phyloP scores from a whole-genome alignment of 1,284 basidiomycete species.

The Neolentinus lepideus region DNA sequence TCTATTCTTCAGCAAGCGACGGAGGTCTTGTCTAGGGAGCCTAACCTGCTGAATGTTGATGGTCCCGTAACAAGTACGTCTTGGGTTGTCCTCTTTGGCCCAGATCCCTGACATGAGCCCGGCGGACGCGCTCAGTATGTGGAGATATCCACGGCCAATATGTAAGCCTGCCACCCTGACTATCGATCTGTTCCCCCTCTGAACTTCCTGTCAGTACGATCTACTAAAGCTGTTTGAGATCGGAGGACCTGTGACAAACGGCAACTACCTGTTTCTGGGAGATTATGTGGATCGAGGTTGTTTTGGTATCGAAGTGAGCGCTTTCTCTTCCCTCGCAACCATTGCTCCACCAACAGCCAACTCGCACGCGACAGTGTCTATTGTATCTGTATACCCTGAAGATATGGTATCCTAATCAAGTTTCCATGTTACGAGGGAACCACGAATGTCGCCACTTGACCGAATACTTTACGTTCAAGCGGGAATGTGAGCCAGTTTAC shows the following conservation, averaged over 20 bases:
- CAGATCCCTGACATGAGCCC: neutral
- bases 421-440: constrained; percentile 91
- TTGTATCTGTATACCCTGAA: constrained; percentile 90
- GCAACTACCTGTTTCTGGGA: constrained; percentile 92
- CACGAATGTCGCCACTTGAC: constrained; percentile 97
- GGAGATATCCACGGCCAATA: constrained; percentile 99
- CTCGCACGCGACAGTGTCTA: constrained; percentile 51
- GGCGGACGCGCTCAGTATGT: constrained; percentile 53
- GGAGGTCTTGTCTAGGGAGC: constrained; percentile 71
- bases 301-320: constrained; percentile 86
- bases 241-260: constrained; percentile 85
- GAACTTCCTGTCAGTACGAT: constrained; percentile 66
- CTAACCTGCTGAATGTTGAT: constrained; percentile 82
- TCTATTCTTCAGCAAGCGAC: constrained; percentile 81
- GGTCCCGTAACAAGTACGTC: constrained; percentile 90
- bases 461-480: constrained; percentile 96
- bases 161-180: constrained; percentile 41
- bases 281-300: constrained; percentile 98
- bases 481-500: constrained; percentile 60
- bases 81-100: constrained; percentile 5
- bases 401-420: constrained; percentile 88
- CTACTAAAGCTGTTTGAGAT: constrained; percentile 98
- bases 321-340: constrained; percentile 7
- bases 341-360: neutral
- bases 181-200: neutral